phyloP scores from a whole-genome alignment of 805 yeast species.

The Maudiozyma bulderi region DNA sequence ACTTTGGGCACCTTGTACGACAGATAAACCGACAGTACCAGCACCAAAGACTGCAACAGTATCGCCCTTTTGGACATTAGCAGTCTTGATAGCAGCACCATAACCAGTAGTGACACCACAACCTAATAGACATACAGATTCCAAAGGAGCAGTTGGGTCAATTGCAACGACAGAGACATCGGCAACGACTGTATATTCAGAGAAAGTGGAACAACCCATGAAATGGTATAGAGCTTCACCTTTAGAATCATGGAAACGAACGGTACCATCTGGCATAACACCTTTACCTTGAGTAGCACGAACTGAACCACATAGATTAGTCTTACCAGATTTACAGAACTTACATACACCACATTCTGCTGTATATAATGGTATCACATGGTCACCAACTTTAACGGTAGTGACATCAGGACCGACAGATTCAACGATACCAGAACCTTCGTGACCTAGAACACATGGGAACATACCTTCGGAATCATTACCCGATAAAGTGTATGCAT shows the following conservation, averaged over 20 bases:
- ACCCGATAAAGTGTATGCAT: conserved; percentile 92
- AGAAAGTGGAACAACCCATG: conserved; percentile 97
- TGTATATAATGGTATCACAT: conserved; percentile 87
- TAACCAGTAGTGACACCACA: conserved; percentile 98
- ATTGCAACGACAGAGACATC: conserved; percentile 94
- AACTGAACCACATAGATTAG: conserved; percentile 91
- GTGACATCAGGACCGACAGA: conserved; percentile 91
- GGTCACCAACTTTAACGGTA: conserved; percentile 84
- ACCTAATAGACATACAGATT: conserved; percentile 85
- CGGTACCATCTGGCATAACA: conserved; percentile 96
- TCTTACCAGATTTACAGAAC: conserved; percentile 89
- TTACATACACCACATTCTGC: conserved; percentile 95
- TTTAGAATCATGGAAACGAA: conserved; percentile 68
- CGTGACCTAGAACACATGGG: conserved; percentile 93
- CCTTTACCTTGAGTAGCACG: conserved; percentile 98
- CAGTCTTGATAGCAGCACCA: conserved; percentile 95
- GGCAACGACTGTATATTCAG: conserved; percentile 96
- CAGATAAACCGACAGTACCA: conserved; percentile 95
- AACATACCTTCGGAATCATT: conserved; percentile 93
- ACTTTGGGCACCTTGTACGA: conserved; percentile 85
- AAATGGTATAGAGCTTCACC: conserved; percentile 84
- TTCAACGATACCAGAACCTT: conserved; percentile 96
- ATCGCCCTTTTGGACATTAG: conserved; percentile 78
- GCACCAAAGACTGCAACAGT: conserved; percentile 95
- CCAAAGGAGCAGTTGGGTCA: conserved; percentile 72